Conservation (phyloP, 345 rosid species). For the Boechera divaricarpa region DNA sequence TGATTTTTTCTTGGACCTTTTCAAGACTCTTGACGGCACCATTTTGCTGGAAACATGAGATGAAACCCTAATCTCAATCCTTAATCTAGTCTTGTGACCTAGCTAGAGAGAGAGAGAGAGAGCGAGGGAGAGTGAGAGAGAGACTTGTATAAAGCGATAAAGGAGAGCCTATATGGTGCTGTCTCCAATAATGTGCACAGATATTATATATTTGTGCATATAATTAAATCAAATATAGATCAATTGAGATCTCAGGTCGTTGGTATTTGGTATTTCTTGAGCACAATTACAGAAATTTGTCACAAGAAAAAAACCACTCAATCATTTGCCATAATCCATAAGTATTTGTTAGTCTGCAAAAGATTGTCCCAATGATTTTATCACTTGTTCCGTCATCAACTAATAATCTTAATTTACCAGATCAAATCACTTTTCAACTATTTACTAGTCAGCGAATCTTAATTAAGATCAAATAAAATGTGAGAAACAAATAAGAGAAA, state of each 20-base stretch:
- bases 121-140: not conserved
- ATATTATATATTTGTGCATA: not conserved
- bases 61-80: slow-evolving; percentile 39
- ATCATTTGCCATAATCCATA: not conserved
- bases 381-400: no score
- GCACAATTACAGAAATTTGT: not conserved
- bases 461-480: not conserved
- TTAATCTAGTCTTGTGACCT: slow-evolving; percentile 13
- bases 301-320: not conserved
- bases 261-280: not conserved
- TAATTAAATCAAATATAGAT: not conserved
- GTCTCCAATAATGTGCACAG: slow-evolving; percentile 18
- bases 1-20: slow-evolving; percentile 6
- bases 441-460: not conserved
- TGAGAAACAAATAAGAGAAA: not conserved
- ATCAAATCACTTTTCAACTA: not conserved
- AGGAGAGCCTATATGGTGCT: slow-evolving; percentile 7
- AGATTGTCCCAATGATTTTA: not conserved
- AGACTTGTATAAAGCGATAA: slow-evolving; percentile 8
- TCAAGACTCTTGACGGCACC: slow-evolving; percentile 7
- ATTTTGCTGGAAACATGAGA: slow-evolving; percentile 7
- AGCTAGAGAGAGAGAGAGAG: not conserved
- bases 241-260: not conserved
- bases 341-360: not conserved
- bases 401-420: no score